phyloP scores from a whole-genome alignment of 108 stramenopile genomes.

The Thalassiosira profunda region DNA sequence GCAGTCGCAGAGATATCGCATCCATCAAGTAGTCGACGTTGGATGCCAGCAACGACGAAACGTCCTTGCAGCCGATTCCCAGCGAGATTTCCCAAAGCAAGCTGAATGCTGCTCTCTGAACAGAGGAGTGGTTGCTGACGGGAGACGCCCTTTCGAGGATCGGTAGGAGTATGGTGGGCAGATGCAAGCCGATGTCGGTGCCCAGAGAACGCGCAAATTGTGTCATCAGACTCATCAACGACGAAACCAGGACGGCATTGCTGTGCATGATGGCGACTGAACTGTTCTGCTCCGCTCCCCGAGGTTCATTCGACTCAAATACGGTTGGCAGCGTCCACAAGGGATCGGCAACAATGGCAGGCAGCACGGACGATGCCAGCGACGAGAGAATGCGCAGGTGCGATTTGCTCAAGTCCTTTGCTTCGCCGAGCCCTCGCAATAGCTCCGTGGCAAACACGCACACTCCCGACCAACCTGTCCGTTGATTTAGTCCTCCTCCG shows the following conservation, averaged over 20 bases:
- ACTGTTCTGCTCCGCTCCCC: not conserved
- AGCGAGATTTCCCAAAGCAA: constrained; percentile 26
- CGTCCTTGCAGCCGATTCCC: constrained; percentile 5
- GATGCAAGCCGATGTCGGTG: constrained; percentile 14
- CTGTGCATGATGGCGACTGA: constrained; percentile 40
- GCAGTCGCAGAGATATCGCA: constrained; percentile 29
- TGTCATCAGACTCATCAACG: constrained; percentile 41
- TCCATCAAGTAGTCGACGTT: constrained; percentile 61
- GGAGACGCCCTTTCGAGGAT: constrained; percentile 45
- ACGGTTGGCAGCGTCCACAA: constrained; percentile 45
- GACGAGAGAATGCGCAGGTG: constrained; percentile 24
- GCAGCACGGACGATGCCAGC: constrained; percentile 38
- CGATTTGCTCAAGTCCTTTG: not conserved
- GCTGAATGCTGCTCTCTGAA: constrained; percentile 26
- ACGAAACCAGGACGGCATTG: constrained; percentile 44
- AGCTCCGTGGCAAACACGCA: constrained; percentile 28
- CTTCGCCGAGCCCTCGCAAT: constrained; percentile 10
- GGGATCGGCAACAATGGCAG: constrained; percentile 38
- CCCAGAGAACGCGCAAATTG: constrained; percentile 23
- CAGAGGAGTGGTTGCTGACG: constrained; percentile 42
- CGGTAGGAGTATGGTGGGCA: constrained; percentile 45
- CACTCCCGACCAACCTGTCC: constrained; percentile 22
- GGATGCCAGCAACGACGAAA: constrained; percentile 21
- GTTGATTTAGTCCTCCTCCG: not conserved
- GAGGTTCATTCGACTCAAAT: not conserved